Evolutionary conservation across 208 protist genomes (phyloP), one percentile per base, ranked within the genome.

Genomic region (Porcisia deanei): DNA sequence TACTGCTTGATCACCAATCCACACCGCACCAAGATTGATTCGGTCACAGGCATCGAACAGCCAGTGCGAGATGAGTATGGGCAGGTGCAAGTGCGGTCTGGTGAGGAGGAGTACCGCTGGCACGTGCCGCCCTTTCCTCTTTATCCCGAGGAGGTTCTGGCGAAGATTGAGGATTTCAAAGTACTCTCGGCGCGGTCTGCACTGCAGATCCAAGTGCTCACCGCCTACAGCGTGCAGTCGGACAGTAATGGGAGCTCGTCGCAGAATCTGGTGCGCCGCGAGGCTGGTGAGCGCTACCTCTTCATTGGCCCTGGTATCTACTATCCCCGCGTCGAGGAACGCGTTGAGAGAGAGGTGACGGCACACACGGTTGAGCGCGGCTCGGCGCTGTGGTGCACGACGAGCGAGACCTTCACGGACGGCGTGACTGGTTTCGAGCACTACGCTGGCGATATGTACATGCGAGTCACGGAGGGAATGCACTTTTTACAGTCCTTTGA

Each of bases 401-500:
- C 90, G 14, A 6, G 71, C 64, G 77, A 89, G 54, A 69, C 72
- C 0, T 91, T 94, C 70, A 74, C 66, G 20, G 68, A 85, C 45
- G n/a, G 34, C 25, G 54, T 59, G 69, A 75, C 74, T 5, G 88
- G 88, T 16, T 71, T 85, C 6, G 52, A 74, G 71, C 84, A 90
- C 77, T 81, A 75, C 68, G 60, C 71, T 25, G 76, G 85, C 58
- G 97, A 98, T 81, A 41, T 83, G 73, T 97, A 91, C 83, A 91
- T 91, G 78, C 85, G 73, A 65, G 71, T 80, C 43, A 55, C 52
- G 18, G 65, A 77, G 47, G 68, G 92, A 71, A 81, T 78, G 25
- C 93, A 95, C 82, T 79, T 98, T 52, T 87, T 93, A 53, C 66
- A 75, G 64, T 89, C 96, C n/a, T 84, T 88, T 67, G 97, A 99